These are phyloP conservation scores for Vigna hirtella DNA, from an alignment of 306 rosid species.

Conservation along the genomic window DNA sequence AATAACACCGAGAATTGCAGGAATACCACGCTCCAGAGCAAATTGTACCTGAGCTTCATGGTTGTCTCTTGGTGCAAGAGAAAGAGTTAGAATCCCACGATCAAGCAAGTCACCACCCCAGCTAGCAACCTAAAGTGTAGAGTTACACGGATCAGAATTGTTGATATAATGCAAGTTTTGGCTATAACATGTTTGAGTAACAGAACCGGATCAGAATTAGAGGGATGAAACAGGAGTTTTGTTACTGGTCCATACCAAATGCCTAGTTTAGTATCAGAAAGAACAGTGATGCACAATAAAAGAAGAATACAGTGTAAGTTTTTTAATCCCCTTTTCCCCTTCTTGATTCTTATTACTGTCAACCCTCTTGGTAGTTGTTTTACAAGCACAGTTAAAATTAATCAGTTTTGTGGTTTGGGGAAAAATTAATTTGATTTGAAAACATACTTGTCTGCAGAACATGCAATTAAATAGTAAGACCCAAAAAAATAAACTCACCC, in stretches of 20 bases:
- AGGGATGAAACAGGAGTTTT: no score
- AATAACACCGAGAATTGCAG: constrained; percentile 96
- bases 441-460: no score
- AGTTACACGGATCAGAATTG: constrained; percentile 26
- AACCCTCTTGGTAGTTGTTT: not conserved
- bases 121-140: constrained; percentile 83
- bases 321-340: no score
- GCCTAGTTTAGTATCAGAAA: no score
- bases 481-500: constrained; percentile 64
- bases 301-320: not conserved
- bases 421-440: no score
- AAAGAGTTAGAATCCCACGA: constrained; percentile 86
- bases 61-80: constrained; percentile 99
- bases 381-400: constrained; percentile 3
- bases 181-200: constrained; percentile 4
- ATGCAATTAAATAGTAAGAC: not conserved
- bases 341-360: no score
- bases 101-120: constrained; percentile 99
- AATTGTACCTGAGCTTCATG: constrained; percentile 99
- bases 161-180: constrained; percentile 12
- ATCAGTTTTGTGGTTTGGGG: not conserved
- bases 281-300: not conserved
- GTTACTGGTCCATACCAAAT: no score
- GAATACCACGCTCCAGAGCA: constrained; percentile 98
- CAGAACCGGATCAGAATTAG: no score